phyloP scores from a whole-genome alignment of 2,329 filamentous ascomycete species.

The Sclerotiophoma versabilis region DNA sequence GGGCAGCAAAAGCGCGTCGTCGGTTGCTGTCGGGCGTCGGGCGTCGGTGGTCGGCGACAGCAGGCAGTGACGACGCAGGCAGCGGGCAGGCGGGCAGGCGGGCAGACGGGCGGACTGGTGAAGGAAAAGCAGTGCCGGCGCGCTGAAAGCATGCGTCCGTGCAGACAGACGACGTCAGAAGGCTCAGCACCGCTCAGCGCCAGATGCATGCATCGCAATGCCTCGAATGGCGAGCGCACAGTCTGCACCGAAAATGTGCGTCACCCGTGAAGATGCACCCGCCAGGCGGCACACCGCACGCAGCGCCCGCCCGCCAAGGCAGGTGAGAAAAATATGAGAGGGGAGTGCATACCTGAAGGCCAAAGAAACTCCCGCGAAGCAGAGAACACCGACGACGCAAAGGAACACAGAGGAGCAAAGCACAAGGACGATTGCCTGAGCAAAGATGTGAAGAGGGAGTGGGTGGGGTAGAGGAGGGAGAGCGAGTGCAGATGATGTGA shows the following conservation, averaged over 20 bases:
- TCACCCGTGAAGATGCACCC: slow-evolving; percentile 15
- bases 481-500: slow-evolving; percentile 22
- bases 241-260: slow-evolving; percentile 18
- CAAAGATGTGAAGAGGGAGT: slow-evolving; percentile 29
- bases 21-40: no score
- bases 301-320: slow-evolving; percentile 29
- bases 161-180: slow-evolving; percentile 33
- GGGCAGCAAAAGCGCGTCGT: slow-evolving; percentile 14
- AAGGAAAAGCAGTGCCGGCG: slow-evolving; percentile 6
- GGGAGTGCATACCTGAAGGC: slow-evolving; percentile 17
- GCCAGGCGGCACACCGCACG: slow-evolving; percentile 12
- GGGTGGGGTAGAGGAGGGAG: slow-evolving; percentile 36
- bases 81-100: slow-evolving; percentile 8
- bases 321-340: slow-evolving; percentile 35
- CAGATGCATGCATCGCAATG: slow-evolving; percentile 18
- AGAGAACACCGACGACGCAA: slow-evolving; percentile 41
- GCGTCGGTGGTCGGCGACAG: no score
- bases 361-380: slow-evolving; percentile 28
- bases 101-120: no score
- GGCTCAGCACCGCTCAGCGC: slow-evolving; percentile 13
- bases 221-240: slow-evolving; percentile 13
- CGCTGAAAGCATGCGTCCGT: slow-evolving; percentile 20
- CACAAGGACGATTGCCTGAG: slow-evolving; percentile 21
- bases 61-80: neutral
- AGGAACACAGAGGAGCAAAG: slow-evolving; percentile 31